Evolutionary conservation across 2,329 filamentous ascomycete species (phyloP).

Genomic region (Alternaria sp.): DNA sequence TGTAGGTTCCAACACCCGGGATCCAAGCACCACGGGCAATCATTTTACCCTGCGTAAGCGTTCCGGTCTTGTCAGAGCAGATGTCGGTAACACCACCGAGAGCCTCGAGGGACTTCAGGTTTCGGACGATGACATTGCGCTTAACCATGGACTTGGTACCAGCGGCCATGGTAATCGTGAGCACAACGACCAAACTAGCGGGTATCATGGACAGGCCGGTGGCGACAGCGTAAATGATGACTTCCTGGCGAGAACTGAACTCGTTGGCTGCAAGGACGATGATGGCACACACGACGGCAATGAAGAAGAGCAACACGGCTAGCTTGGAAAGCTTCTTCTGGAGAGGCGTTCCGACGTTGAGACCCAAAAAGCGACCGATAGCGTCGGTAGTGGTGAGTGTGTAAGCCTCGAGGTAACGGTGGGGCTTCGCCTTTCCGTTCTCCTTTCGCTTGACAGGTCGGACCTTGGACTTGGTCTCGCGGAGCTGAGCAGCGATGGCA

Average conservation of each 20-base stretch:
- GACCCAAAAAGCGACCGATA: constrained; percentile 48
- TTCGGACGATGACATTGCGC: constrained; percentile 44
- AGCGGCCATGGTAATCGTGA: constrained; percentile 50
- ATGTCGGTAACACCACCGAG: constrained; percentile 51
- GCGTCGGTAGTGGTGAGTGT: constrained; percentile 56
- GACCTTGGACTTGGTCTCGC: constrained; percentile 53
- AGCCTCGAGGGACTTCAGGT: constrained; percentile 46
- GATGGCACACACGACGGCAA: constrained; percentile 48
- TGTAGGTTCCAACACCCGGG: constrained; percentile 46
- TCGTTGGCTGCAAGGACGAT: constrained; percentile 50
- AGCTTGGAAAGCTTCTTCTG: constrained; percentile 48
- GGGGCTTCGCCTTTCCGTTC: constrained; percentile 42
- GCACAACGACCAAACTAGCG: constrained; percentile 45
- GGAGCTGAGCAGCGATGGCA: constrained; percentile 72
- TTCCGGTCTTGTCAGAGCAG: constrained; percentile 61
- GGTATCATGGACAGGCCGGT: constrained; percentile 50
- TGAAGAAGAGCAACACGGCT: constrained; percentile 44
- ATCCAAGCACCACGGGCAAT: constrained; percentile 48
- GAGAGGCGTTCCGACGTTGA: constrained; percentile 49
- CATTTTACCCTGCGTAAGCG: constrained; percentile 47
- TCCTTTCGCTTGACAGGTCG: constrained; percentile 52
- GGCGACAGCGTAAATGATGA: constrained; percentile 50
- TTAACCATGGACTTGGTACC: constrained; percentile 48
- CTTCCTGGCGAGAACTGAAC: constrained; percentile 48
- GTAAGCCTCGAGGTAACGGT: constrained; percentile 58